A percentile compares a stretch with the other conserved stretches of the same genome.
These are phyloP conservation scores for Irpex sp. DNA, from an alignment of 1,284 basidiomycete species.

Conservation along the genomic window DNA sequence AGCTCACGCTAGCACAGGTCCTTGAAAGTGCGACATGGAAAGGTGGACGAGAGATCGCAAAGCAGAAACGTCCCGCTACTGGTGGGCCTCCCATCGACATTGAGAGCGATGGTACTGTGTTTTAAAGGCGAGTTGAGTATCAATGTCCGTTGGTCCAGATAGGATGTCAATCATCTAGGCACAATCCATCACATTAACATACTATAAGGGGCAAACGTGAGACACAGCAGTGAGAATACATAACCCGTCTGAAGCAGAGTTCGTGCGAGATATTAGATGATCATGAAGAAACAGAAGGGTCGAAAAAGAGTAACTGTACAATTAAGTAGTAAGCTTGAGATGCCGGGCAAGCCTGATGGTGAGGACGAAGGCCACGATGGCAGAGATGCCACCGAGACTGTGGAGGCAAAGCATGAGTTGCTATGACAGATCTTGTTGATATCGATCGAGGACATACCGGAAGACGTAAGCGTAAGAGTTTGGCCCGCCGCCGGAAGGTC, in stretches of 20 bases:
- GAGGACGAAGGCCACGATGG: constrained; percentile 65
- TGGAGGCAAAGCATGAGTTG: not conserved
- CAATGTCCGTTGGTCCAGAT: not conserved
- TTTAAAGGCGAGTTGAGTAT: constrained; percentile 34
- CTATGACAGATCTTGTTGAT: not conserved
- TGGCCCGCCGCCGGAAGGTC: constrained; percentile 29
- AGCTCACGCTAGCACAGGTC: constrained; percentile 79
- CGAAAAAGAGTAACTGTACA: not conserved
- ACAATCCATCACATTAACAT: not conserved
- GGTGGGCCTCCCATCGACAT: constrained; percentile 89
- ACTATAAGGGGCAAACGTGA: not conserved
- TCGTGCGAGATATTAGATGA: not conserved
- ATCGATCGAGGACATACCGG: constrained; percentile 40
- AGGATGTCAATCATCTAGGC: not conserved
- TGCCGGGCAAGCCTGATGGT: constrained; percentile 64
- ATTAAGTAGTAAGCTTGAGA: constrained; percentile 41
- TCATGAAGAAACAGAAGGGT: not conserved
- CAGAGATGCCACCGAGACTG: constrained; percentile 74
- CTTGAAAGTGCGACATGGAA: constrained; percentile 96
- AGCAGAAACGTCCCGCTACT: constrained; percentile 65
- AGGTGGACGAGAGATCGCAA: constrained; percentile 89
- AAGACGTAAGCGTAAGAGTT: constrained; percentile 80
- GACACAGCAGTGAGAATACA: not conserved
- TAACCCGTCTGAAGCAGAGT: not conserved
- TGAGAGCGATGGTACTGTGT: constrained; percentile 82